Evolutionary conservation across 257 asterid species (phyloP).

Genomic region (Solanum ahanhuiri): DNA sequence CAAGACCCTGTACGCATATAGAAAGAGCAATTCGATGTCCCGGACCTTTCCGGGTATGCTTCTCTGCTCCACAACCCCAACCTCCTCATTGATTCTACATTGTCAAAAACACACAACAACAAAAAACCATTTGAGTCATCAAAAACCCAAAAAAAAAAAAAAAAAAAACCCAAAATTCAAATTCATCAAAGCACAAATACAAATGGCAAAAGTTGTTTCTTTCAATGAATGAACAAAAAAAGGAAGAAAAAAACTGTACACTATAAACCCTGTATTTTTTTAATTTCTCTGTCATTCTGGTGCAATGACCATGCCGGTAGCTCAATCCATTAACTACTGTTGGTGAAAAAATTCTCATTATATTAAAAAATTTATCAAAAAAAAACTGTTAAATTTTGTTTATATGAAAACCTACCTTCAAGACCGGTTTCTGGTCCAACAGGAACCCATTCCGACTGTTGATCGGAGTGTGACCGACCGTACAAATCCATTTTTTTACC

Average conservation of each 20-base stretch:
- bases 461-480: constrained; percentile 24
- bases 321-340: not conserved
- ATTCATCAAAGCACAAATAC: not conserved
- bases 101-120: not conserved
- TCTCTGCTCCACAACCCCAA: constrained; percentile 45
- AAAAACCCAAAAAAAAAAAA: constrained; percentile 14
- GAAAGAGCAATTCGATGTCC: constrained; percentile 57
- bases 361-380: not conserved
- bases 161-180: not conserved
- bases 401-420: constrained; percentile 31
- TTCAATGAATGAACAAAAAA: too few species aligned
- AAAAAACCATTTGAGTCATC: not conserved
- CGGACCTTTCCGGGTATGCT: constrained; percentile 67
- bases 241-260: not conserved
- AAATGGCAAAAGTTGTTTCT: not conserved
- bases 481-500: constrained; percentile 38
- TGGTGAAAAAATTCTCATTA: not conserved
- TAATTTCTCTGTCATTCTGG: not conserved
- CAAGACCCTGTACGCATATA: constrained; percentile 74
- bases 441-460: constrained; percentile 33
- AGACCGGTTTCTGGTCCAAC: constrained; percentile 17
- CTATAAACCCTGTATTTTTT: not conserved
- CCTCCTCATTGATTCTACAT: constrained; percentile 52
- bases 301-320: not conserved
- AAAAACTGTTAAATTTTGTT: not conserved